A percentile compares a stretch with the other conserved stretches of the same genome.
phyloP scores from a whole-genome alignment of 176 grass and related monocot species.

The Paspalum vaginatum region DNA sequence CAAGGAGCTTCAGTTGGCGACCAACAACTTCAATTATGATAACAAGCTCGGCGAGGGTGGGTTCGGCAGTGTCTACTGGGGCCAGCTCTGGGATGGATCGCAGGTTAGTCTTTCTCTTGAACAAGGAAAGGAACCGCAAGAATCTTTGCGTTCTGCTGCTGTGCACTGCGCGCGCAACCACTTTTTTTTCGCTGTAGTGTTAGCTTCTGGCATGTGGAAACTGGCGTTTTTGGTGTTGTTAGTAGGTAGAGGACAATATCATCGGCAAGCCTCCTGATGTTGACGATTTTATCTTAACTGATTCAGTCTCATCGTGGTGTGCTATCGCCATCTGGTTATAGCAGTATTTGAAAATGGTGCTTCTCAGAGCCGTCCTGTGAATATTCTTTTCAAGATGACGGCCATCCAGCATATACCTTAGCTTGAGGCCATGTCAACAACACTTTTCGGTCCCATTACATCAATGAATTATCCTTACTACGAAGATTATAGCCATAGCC shows the following conservation, averaged over 20 bases:
- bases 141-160: conserved; percentile 10
- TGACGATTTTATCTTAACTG: conserved; percentile 37
- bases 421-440: conserved; percentile 24
- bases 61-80: conserved; percentile 96
- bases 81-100: conserved; percentile 92
- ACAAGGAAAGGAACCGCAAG: neutral
- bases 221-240: neutral
- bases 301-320: neutral
- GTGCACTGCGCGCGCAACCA: neutral
- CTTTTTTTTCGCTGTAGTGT: neutral
- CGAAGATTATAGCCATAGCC: neutral
- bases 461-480: neutral
- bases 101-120: conserved; percentile 61
- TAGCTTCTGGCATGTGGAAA: neutral
- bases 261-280: neutral
- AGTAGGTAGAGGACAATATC: neutral
- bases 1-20: conserved; percentile 82
- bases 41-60: conserved; percentile 95
- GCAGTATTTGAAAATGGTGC: conserved; percentile 1
- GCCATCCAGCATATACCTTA: conserved; percentile 14
- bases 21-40: conserved; percentile 95
- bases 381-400: conserved; percentile 32
- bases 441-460: neutral
- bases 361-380: conserved; percentile 18
- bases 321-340: neutral